phyloP scores from a whole-genome alignment of 805 yeast species.

The Groenewaldozyma tartarivorans region DNA sequence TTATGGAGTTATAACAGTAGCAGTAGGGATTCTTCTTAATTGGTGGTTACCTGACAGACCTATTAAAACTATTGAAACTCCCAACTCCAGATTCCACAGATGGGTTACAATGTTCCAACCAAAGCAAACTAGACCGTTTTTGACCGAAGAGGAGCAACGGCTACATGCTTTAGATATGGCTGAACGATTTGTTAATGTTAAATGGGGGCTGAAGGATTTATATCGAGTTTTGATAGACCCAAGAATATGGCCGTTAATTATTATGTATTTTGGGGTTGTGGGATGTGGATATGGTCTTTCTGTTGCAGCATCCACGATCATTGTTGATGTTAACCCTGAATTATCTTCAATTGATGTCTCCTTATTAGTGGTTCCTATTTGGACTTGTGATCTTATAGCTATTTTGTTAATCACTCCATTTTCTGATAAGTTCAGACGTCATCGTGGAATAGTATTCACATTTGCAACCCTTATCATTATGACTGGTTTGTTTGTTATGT shows the following conservation, averaged over 20 bases:
- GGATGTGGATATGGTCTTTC: slow-evolving; percentile 86
- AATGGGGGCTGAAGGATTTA: slow-evolving; percentile 58
- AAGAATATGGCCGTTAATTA: slow-evolving; percentile 68
- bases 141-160: slow-evolving; percentile 41
- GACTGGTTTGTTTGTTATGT: slow-evolving; percentile 63
- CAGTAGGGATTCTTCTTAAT: slow-evolving; percentile 51
- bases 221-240: slow-evolving; percentile 45
- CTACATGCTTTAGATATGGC: slow-evolving; percentile 56
- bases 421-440: slow-evolving; percentile 56
- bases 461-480: slow-evolving; percentile 59
- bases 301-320: slow-evolving; percentile 74
- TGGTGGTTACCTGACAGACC: slow-evolving; percentile 91
- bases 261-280: slow-evolving; percentile 89
- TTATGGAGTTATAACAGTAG: slow-evolving; percentile 62
- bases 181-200: slow-evolving; percentile 34
- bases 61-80: not conserved
- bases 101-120: slow-evolving; percentile 6
- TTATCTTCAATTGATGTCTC: slow-evolving; percentile 62
- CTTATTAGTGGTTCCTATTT: slow-evolving; percentile 76
- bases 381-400: slow-evolving; percentile 77
- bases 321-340: slow-evolving; percentile 51
- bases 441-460: slow-evolving; percentile 55
- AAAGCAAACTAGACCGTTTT: slow-evolving; percentile 16
- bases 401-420: slow-evolving; percentile 69
- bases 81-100: slow-evolving; percentile 5